Conservation (phyloP, 306 rosid genomes). For the Oemleria cerasiformis region DNA sequence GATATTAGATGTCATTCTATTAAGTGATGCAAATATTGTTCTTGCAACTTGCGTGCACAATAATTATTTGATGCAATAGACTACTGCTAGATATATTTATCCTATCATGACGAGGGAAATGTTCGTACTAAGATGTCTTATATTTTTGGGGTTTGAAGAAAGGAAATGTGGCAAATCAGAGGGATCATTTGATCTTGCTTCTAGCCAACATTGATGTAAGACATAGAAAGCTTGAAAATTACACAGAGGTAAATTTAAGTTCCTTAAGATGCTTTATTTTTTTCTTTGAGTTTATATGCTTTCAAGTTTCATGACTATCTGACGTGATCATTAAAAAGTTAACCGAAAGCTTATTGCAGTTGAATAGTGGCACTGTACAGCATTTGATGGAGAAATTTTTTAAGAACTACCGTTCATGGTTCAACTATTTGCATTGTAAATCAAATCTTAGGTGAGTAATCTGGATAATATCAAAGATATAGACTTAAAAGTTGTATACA, state of each 20-base stretch:
- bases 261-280: slow-evolving; percentile 17
- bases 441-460: slow-evolving; percentile 54
- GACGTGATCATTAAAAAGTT: slow-evolving; percentile 26
- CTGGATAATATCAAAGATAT: slow-evolving; percentile 23
- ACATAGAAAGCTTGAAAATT: slow-evolving; percentile 31
- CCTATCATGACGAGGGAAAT: no score
- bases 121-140: slow-evolving; percentile 23
- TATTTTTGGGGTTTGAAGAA: slow-evolving; percentile 57
- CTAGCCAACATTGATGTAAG: slow-evolving; percentile 81
- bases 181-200: slow-evolving; percentile 88
- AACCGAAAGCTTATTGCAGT: slow-evolving; percentile 52
- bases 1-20: background rate
- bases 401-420: slow-evolving; percentile 93
- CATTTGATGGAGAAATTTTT: slow-evolving; percentile 49
- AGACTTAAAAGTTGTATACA: slow-evolving; percentile 17
- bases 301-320: slow-evolving; percentile 13
- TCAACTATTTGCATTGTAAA: slow-evolving; percentile 63
- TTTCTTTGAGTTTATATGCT: slow-evolving; percentile 6
- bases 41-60: background rate
- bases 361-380: slow-evolving; percentile 48
- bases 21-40: background rate
- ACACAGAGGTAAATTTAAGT: slow-evolving; percentile 41
- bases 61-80: background rate
- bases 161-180: slow-evolving; percentile 97
- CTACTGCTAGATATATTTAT: background rate